Evolutionary conservation across 441 rosid species (phyloP), one percentile per base, ranked within the genome.

Genomic region (Melastoma candidum): DNA sequence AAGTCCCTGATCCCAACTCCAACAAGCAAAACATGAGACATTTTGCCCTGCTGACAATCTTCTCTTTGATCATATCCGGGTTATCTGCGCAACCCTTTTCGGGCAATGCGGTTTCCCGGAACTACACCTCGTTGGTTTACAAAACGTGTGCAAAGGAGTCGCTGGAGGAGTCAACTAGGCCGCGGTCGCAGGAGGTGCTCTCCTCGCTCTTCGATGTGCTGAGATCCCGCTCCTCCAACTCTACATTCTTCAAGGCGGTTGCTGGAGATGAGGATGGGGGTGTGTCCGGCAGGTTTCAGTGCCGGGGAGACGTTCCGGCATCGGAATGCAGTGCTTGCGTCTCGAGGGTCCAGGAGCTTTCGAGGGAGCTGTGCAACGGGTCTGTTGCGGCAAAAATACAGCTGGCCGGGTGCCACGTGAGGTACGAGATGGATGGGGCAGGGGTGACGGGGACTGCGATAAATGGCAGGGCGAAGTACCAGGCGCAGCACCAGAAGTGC

Each of bases 211-310:
- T 76, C 57, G 51, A 64, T 39, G 67, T 77, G 53, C 75, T 86
- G 24, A 51, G 64, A 44, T 48, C 79, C 0, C 73, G 73, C 49
- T 78, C 97, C 4, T 65, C 64, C 27, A 56, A 47, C 2, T 71
- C 74, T 51, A 84, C 68, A 52, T 90, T 81, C 74, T 80, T 48
- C 56, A 81, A 75, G 65, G 54, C 87, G 63, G 59, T 71, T 0
- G 68, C 69, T 0, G 87, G 84, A 17, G 71, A 71, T 32, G 69
- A 51, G 0, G 43, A 58, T 26, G 50, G 59, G 26, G 83, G 71
- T 4, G 63, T 90, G 54, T 79, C 89, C 0, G 97, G 88, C 26
- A 68, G 77, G 56, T 90, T 73, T 44, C 97, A 82, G 22, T 87
- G 97, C 67, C 74, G 79, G 58, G 72, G 75, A 22, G 84, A 79